A percentile compares a stretch with the other conserved stretches of the same genome.
Evolutionary conservation across 495 filamentous ascomycete species (phyloP).

Genomic region (Aspergillus steynii): DNA sequence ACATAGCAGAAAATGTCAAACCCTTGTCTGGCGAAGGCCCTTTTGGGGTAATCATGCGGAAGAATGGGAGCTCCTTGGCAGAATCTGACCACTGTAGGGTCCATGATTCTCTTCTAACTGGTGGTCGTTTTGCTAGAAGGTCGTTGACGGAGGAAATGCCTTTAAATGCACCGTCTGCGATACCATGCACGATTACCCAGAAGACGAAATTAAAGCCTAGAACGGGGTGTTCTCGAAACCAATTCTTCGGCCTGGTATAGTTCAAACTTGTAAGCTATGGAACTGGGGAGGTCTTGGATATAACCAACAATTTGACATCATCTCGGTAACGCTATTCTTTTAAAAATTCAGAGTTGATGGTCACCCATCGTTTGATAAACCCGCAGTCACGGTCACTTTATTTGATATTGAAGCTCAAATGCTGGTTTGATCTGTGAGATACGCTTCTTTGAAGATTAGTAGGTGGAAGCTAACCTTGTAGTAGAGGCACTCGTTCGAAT

Average conservation of each 20-base stretch:
- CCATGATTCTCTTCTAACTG: conserved; percentile 23
- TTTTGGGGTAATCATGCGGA: conserved; percentile 14
- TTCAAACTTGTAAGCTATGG: conserved; percentile 5
- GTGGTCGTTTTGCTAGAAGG: conserved; percentile 17
- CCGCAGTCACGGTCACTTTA: conserved; percentile 1
- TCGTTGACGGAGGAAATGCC: conserved; percentile 17
- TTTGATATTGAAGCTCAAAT: conserved; percentile 22
- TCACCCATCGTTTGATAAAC: conserved; percentile 21
- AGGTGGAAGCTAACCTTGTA: conserved; percentile 16
- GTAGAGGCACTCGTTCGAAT: conserved; percentile 24
- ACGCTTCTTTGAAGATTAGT: neutral
- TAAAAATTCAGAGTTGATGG: conserved; percentile 22
- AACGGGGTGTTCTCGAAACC: conserved; percentile 20
- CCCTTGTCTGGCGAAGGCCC: conserved; percentile 8
- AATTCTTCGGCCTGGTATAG: conserved; percentile 16
- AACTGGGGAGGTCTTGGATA: neutral
- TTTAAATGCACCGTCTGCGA: conserved; percentile 27
- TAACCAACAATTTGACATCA: conserved; percentile 14
- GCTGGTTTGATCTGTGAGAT: conserved; percentile 6
- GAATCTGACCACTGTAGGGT: conserved; percentile 17
- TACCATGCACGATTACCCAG: conserved; percentile 19
- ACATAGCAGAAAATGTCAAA: conserved; percentile 16
- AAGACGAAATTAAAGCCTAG: conserved; percentile 26
- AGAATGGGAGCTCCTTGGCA: conserved; percentile 14
- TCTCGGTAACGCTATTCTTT: conserved; percentile 21